Conservation (phyloP, 768 basidiomycete species). For the Coprinopsis cinerea region DNA sequence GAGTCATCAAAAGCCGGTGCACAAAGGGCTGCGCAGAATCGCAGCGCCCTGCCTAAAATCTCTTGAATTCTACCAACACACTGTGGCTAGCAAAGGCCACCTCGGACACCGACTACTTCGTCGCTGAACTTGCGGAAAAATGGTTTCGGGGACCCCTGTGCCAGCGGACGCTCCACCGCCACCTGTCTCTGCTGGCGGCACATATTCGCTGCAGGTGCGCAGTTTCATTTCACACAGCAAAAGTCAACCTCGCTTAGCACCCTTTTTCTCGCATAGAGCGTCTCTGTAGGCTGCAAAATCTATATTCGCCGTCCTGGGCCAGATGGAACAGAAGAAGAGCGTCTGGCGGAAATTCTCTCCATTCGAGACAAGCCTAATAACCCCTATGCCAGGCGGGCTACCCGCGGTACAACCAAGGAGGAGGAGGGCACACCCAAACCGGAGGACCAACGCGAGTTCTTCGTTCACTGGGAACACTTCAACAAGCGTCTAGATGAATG, state of each 20-base stretch:
- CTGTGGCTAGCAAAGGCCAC: not conserved
- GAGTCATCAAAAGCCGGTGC: constrained; percentile 17
- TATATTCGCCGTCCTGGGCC: constrained; percentile 78
- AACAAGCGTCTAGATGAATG: constrained; percentile 99
- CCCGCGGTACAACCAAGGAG: constrained; percentile 35
- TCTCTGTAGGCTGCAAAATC: constrained; percentile 93
- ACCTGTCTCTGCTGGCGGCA: constrained; percentile 66
- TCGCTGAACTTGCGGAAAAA: constrained; percentile 9
- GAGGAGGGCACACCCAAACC: constrained; percentile 41
- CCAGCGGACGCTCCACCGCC: constrained; percentile 47
- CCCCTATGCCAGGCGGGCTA: constrained; percentile 46
- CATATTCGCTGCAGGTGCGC: constrained; percentile 70
- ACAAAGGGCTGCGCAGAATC: constrained; percentile 6
- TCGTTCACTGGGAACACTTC: constrained; percentile 98
- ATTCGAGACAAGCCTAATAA: constrained; percentile 82
- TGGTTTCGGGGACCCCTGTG: constrained; percentile 36
- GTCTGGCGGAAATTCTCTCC: constrained; percentile 92
- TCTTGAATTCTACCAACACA: not conserved
- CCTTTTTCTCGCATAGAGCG: constrained; percentile 39
- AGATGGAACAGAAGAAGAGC: constrained; percentile 77
- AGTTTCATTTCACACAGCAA: constrained; percentile 14
- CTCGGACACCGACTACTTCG: not conserved
- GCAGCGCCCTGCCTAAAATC: too few relatives aligned
- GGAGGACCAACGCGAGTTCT: constrained; percentile 87
- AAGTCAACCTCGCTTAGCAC: constrained; percentile 26